Base-by-base conservation (phyloP, 352 stramenopile genomes). In the Phytophthora foliorum region DNA sequence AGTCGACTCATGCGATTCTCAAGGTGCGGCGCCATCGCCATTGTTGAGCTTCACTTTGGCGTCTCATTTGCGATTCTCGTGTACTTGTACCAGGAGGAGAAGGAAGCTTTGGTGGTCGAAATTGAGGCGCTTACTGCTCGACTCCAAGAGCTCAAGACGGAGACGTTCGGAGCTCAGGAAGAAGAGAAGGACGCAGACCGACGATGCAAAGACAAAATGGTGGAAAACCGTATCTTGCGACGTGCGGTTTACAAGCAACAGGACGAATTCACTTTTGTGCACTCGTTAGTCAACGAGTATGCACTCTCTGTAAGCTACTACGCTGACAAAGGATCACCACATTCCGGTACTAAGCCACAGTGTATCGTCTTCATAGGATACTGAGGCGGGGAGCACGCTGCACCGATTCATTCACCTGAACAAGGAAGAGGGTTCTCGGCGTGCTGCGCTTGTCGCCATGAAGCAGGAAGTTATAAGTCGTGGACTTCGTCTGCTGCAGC, bases 381-480 rank as follows among this genome's bases (percentile, higher is more conserved):
- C 57, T 2, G 50, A 74, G 17, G 48, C 59, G 6, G 67, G 57
- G 2, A 73, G 57, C 11, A 41, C 61, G 6, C 42, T 83, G 24
- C 64, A 82, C 39, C 67, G 66, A n/a, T 79, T 72, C 21, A 77
- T 86, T 24, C 77, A 81, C 32, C 31, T 88, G 32, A 48, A 54
- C 13, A 72, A 61, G 38, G 70, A 79, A 14, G 62, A 53, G 39
- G 24, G n/a, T 3, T 57, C 75, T 24, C 66, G 80, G 0, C 57
- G 59, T 5, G 53, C 60, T 22, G 76, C 60, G 21, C 60, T 88
- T 0, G 52, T 59, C 14, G 45, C 52, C 14, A 60, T 82, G 48
- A 81, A 85, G 27, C 44, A 56, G 4, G 62, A 68, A 25, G 73
- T 78, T 27, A 63, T 88, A 22, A 49, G 60, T 42, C 54, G 77